Conservation (phyloP, 345 rosid genomes). For the Dovyalis caffra region DNA sequence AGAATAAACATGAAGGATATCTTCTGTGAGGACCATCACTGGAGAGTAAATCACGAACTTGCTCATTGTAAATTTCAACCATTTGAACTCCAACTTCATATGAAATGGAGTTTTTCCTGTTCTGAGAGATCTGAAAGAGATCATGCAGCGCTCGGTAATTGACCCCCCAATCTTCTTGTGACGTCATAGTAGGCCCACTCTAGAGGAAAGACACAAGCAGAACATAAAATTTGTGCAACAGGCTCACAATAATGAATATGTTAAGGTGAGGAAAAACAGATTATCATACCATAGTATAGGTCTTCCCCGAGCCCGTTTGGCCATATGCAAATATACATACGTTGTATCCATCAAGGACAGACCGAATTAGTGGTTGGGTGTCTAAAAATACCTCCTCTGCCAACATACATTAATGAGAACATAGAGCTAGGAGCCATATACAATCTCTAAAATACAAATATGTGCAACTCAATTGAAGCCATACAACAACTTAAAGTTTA, state of each 20-base stretch:
- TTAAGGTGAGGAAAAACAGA: slow-evolving; percentile 1
- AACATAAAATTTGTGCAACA: neutral
- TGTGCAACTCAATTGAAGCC: slow-evolving; percentile 6
- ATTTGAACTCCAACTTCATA: slow-evolving; percentile 97
- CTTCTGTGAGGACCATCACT: slow-evolving; percentile 62
- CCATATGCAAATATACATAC: slow-evolving; percentile 99
- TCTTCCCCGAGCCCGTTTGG: slow-evolving; percentile 99
- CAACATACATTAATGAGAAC: neutral
- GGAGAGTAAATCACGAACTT: slow-evolving; percentile 92
- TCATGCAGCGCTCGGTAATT: slow-evolving; percentile 90
- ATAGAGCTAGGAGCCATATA: neutral
- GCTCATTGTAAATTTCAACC: slow-evolving; percentile 98
- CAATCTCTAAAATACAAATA: neutral
- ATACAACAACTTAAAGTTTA: neutral
- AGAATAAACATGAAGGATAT: slow-evolving; percentile 64
- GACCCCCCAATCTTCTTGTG: slow-evolving; percentile 95
- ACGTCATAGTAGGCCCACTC: slow-evolving; percentile 84
- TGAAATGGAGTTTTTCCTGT: slow-evolving; percentile 54
- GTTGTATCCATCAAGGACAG: slow-evolving; percentile 93
- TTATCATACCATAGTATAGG: slow-evolving; percentile 81
- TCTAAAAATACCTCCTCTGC: slow-evolving; percentile 92
- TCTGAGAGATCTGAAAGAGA: slow-evolving; percentile 80
- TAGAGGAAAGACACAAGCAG: slow-evolving; percentile 18
- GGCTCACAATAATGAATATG: neutral
- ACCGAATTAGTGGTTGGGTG: slow-evolving; percentile 85